These are phyloP conservation scores for Calonectria hawksworthii DNA, from an alignment of 2,329 filamentous ascomycete genomes.

Conservation along the genomic window DNA sequence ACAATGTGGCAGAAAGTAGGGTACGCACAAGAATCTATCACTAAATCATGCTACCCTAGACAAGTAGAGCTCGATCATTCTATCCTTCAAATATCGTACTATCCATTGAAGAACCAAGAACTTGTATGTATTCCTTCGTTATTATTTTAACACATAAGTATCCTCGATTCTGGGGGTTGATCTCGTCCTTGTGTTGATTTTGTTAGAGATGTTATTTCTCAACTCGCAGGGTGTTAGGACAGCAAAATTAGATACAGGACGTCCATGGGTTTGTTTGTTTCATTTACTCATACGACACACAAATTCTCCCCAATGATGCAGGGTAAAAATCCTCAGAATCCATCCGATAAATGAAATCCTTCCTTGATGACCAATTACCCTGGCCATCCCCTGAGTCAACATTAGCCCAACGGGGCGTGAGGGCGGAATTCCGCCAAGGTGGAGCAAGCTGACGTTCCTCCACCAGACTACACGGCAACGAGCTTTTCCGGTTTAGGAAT, in stretches of 20 bases:
- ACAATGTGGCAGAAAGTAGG: no score
- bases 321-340: background rate
- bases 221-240: no score
- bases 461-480: background rate
- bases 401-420: background rate
- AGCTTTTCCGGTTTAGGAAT: background rate
- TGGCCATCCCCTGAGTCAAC: background rate
- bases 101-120: no score
- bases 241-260: no score
- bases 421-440: constrained; percentile 8
- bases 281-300: background rate
- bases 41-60: background rate
- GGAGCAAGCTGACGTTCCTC: background rate
- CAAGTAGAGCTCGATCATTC: background rate
- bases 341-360: background rate
- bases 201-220: no score
- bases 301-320: background rate
- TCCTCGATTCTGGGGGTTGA: no score
- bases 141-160: no score
- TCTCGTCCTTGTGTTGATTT: no score
- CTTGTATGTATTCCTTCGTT: no score
- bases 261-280: no score
- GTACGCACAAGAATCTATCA: no score
- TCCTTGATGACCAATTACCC: background rate
- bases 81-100: background rate